phyloP scores from a whole-genome alignment of 208 protist genomes.

The Leishmania aethiopica region DNA sequence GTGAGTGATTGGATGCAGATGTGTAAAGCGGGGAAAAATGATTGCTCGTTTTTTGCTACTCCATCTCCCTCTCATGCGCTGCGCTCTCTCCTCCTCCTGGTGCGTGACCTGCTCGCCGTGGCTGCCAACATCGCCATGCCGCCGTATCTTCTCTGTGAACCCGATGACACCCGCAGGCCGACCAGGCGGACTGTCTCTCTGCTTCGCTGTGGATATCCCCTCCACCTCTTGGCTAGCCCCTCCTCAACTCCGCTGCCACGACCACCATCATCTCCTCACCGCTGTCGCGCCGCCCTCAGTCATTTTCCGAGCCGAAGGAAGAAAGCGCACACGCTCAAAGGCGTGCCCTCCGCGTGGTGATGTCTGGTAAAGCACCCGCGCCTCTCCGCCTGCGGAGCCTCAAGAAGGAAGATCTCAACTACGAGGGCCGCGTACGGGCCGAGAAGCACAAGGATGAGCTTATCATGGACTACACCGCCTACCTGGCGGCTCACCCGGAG shows the following conservation, averaged over 20 bases:
- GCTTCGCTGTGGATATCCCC: background rate
- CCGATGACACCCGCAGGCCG: background rate
- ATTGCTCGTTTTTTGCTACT: background rate
- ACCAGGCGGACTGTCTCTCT: background rate
- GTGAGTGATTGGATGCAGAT: background rate
- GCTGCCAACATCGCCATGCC: background rate
- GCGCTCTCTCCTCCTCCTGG: background rate
- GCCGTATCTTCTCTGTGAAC: background rate
- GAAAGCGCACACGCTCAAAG: background rate
- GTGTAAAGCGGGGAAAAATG: background rate
- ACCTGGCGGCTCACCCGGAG: slow-evolving; percentile 68
- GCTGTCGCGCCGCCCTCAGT: background rate
- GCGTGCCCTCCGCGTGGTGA: background rate
- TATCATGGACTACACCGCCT: slow-evolving; percentile 35
- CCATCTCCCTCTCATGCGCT: background rate
- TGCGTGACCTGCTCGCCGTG: background rate
- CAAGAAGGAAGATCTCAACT: slow-evolving; percentile 74
- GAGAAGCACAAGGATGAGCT: slow-evolving; percentile 67
- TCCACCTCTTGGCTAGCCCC: no score
- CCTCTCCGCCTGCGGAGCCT: background rate
- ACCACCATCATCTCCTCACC: background rate
- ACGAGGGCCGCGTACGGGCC: slow-evolving; percentile 58
- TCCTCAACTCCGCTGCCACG: background rate
- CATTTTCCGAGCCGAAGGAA: background rate
- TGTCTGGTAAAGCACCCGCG: slow-evolving; percentile 8